Evolutionary conservation across 2,329 filamentous ascomycete genomes (phyloP).

Genomic region (Colletotrichum orchidophilum): DNA sequence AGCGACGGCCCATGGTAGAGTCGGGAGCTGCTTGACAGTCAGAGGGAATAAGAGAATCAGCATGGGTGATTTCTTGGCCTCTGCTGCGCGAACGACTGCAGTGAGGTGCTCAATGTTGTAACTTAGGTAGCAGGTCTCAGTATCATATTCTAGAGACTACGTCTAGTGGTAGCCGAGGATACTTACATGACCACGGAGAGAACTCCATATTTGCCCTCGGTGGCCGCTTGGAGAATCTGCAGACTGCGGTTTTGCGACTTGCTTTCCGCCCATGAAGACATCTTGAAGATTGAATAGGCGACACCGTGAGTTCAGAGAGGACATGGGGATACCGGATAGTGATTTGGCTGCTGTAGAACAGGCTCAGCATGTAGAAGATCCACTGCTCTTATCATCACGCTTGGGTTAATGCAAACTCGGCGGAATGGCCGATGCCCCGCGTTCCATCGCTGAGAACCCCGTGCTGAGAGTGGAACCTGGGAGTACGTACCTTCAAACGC

Average conservation of each 20-base stretch:
- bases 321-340: neutral
- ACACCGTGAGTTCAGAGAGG: neutral
- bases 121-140: conserved; percentile 66
- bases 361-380: neutral
- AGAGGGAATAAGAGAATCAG: conserved; percentile 72
- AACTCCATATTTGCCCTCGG: conserved; percentile 64
- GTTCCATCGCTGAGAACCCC: conserved; percentile 1
- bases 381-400: neutral
- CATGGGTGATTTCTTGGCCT: conserved; percentile 70
- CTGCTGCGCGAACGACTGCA: conserved; percentile 73
- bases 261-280: conserved; percentile 21
- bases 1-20: conserved; percentile 65
- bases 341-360: too few species aligned
- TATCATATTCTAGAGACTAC: neutral
- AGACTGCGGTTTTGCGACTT: conserved; percentile 28
- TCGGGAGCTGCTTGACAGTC: conserved; percentile 19
- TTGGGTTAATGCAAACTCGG: neutral
- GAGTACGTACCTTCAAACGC: neutral
- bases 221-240: conserved; percentile 60
- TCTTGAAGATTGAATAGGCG: neutral
- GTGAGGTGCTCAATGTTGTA: conserved; percentile 77
- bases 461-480: neutral
- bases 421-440: conserved; percentile 2
- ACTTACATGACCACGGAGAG: conserved; percentile 57
- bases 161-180: neutral